Evolutionary conservation across 345 rosid genomes (phyloP).

Genomic region (Moricandia moricandioides): DNA sequence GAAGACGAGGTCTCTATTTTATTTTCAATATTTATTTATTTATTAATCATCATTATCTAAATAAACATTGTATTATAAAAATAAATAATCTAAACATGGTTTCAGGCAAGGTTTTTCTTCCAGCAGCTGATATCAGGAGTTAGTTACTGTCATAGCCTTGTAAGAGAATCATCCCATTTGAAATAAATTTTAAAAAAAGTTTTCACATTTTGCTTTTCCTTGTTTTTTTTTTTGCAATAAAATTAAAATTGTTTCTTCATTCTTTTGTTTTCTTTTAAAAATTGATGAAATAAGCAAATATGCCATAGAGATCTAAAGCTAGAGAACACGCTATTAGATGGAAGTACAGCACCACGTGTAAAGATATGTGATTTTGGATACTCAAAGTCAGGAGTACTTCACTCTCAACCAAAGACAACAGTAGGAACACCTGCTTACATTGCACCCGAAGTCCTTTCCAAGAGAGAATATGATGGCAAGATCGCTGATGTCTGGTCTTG

Average conservation of each 20-base stretch:
- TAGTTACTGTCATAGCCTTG: conserved; percentile 72
- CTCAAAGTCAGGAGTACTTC: conserved; percentile 67
- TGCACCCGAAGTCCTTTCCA: conserved; percentile 65
- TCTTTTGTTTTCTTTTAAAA: neutral
- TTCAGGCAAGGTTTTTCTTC: conserved; percentile 76
- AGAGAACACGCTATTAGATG: conserved; percentile 70
- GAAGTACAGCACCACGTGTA: conserved; percentile 58
- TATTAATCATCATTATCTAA: neutral
- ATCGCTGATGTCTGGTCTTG: conserved; percentile 69
- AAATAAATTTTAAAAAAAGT: neutral
- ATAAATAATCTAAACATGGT: neutral
- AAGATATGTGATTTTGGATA: conserved; percentile 75
- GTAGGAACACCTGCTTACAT: conserved; percentile 77
- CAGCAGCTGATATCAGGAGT: conserved; percentile 78
- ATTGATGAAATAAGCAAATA: conserved; percentile 43
- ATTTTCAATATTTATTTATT: neutral
- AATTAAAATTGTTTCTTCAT: neutral
- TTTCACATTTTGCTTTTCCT: neutral
- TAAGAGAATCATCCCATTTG: conserved; percentile 29
- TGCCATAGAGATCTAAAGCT: conserved; percentile 76
- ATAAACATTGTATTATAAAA: neutral
- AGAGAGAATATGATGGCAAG: conserved; percentile 62
- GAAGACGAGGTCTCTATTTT: conserved; percentile 59
- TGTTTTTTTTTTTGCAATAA: neutral
- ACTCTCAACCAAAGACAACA: conserved; percentile 75